phyloP scores from a whole-genome alignment of 257 asterid genomes.

The Handroanthus guayacan region DNA sequence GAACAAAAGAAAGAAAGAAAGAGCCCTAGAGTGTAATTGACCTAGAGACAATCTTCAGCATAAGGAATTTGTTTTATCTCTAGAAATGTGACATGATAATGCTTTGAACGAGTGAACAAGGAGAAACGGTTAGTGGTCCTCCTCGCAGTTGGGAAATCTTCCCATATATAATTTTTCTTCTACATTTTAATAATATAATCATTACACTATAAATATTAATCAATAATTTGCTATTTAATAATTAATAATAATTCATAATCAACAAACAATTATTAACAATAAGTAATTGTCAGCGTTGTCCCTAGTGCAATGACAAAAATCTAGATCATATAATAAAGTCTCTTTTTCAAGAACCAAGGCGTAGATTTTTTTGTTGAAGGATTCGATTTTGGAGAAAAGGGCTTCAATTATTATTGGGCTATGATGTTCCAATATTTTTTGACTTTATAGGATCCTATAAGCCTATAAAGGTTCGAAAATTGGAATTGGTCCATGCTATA shows the following conservation, averaged over 20 bases:
- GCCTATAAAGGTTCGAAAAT: conserved; percentile 20
- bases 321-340: conserved; percentile 31
- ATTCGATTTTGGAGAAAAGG: conserved; percentile 39
- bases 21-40: too few relatives aligned
- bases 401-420: conserved; percentile 38
- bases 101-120: background rate
- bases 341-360: conserved; percentile 30
- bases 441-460: conserved; percentile 12
- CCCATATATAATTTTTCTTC: background rate
- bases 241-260: background rate
- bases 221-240: too few relatives aligned
- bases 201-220: background rate
- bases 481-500: conserved; percentile 28
- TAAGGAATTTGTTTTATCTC: too few relatives aligned
- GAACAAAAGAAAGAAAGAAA: too few relatives aligned
- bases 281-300: too few relatives aligned
- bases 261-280: background rate
- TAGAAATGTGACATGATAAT: background rate
- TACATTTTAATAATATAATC: background rate
- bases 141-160: conserved; percentile 24
- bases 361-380: conserved; percentile 24
- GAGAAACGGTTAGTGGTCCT: conserved; percentile 14
- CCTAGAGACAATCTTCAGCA: too few relatives aligned
- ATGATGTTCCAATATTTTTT: conserved; percentile 6
- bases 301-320: background rate